phyloP scores from a whole-genome alignment of 2,329 filamentous ascomycete genomes.

The Xylaria polymorpha region DNA sequence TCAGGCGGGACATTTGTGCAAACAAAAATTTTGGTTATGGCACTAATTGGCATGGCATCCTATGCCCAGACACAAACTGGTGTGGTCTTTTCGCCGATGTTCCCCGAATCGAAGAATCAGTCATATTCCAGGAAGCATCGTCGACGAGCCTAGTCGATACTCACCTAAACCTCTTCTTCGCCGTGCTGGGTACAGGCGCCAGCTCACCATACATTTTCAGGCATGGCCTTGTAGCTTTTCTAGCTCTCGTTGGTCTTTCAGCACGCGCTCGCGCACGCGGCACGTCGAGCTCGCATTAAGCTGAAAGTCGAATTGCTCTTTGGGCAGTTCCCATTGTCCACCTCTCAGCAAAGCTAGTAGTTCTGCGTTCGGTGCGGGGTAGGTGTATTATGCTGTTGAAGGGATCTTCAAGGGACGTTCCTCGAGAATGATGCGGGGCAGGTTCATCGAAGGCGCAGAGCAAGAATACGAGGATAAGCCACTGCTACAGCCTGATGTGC shows the following conservation, averaged over 20 bases:
- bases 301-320: background rate
- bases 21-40: background rate
- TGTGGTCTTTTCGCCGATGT: background rate
- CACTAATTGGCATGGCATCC: background rate
- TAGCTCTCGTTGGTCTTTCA: background rate
- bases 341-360: background rate
- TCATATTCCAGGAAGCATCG: background rate
- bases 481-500: background rate
- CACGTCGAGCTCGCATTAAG: background rate
- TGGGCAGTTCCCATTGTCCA: background rate
- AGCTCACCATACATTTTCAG: background rate
- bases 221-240: background rate
- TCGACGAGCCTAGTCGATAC: background rate
- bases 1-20: background rate
- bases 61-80: background rate
- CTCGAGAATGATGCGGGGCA: background rate
- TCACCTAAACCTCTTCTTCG: background rate
- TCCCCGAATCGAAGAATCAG: no score
- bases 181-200: background rate
- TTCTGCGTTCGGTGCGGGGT: background rate
- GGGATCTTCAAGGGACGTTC: background rate
- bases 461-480: background rate
- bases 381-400: background rate
- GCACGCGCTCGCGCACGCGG: background rate
- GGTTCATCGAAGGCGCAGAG: background rate